Evolutionary conservation across 2,329 filamentous ascomycete genomes (phyloP), one percentile per base, ranked within the genome.

Genomic region (Coniochaeta sp.): DNA sequence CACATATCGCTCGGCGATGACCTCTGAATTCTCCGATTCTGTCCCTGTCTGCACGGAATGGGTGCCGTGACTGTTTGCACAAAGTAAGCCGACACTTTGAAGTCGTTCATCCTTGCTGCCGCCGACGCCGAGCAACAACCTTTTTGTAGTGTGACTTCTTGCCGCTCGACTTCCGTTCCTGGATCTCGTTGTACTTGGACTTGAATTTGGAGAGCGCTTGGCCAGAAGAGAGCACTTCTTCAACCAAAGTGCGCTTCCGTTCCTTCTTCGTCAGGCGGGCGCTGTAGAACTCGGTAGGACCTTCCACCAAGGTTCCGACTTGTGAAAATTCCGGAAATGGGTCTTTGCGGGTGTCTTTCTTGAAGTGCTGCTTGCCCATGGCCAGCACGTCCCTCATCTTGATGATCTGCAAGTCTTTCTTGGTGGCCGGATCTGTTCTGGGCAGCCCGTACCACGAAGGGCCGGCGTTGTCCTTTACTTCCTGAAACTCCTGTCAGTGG

Each of bases 131-230:
- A n/a, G 76, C 71, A 70, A 89, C 85, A 65, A 96, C 74, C 60
- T 87, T 88, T 71, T 93, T 93, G 79, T 97, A 98, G 68, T 90
- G 89, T 0, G 84, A 87, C 75, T 93, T 97, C 78, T 91, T 96
- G 58, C 95, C 95, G 67, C 90, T 96, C 26, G 83, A 85, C 76
- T 96, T 98, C 63, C 82, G 82, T 57, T 81, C 81, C 72, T 97
- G 92, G 57, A 98, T 91, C 61, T 93, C 88, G 60, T 84, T 81
- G 74, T 96, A 98, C 75, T 96, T 97, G 69, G 81, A 83, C 79
- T 90, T 91, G 78, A 97, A 95, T 67, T 90, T 89, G 62, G 82
- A 81, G 52, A 79, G 87, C 62, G 82, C 74, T 58, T 83, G 78
- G 72, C 91, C 88, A 50, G 81, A 77, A 26, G 86, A 84, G 66